Evolutionary conservation across 2,329 filamentous ascomycete species (phyloP), one percentile per base, ranked within the genome.

Genomic region (Trichoderma sp.): DNA sequence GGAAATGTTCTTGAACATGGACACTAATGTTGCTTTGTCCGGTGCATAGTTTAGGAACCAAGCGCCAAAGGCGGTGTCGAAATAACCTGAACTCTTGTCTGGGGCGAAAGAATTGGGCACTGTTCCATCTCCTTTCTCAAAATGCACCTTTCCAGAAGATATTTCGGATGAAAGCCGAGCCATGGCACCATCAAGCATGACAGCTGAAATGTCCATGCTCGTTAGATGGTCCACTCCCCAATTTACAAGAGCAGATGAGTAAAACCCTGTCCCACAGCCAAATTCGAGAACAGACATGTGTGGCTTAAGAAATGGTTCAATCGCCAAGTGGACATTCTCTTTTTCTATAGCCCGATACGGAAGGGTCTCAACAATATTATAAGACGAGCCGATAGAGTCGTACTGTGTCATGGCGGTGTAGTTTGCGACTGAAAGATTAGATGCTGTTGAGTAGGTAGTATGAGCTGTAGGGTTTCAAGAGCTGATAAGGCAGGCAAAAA

Each of bases 1-100:
- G 5, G 70, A 60, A 3, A 72, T 67, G 32, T 16, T 68, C 11
- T 56, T 5, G 30, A 71, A 71, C 70, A 71, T 71, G 21, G 59
- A 21, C 26, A 63, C 43, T 28, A 72, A 18, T 24, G 64, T 32
- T 5, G 32, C 49, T 26, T 56, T 59, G 16, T 8, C 37, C 10
- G 34, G 2, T 2, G 69, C 68, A 32, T 72, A 71, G 55, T 71
- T 71, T 11, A 71, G 64, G 24, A 71, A 69, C 70, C 70, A 71
- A 14, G 43, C 68, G 1, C 56, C 68, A 43, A 66, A 51, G 1
- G 34, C 68, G 6, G 70, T 7, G 32, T 70, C 54, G 26, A 69
- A 70, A 14, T 49, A 26, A 3, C 64, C 64, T 13, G 10, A n/a
- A 10, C 49, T 61, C 13, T 26, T 55, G 16, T 59, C 24, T 3